These are phyloP conservation scores for Mercurialis annua DNA, from an alignment of 345 rosid genomes.

Conservation along the genomic window DNA sequence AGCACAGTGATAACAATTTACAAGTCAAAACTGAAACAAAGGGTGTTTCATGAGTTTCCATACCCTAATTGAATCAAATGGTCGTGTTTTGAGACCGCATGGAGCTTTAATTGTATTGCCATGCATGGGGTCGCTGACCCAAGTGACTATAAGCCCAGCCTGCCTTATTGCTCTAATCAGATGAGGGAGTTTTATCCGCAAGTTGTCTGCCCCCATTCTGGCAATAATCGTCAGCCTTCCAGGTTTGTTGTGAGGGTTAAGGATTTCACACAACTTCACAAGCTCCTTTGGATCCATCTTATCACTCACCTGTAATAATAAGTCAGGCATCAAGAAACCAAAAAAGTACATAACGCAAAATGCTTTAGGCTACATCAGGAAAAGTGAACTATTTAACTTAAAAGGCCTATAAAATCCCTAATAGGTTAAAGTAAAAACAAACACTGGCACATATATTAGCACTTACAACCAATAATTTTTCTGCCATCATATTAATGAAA, in stretches of 20 bases:
- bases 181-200: conserved; percentile 57
- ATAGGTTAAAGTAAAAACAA: too few species aligned
- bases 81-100: conserved; percentile 54
- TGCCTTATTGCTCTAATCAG: conserved; percentile 55
- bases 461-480: background rate
- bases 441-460: background rate
- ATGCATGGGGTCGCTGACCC: conserved; percentile 77
- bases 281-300: conserved; percentile 65
- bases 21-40: background rate
- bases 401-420: background rate
- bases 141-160: conserved; percentile 62
- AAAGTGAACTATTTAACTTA: background rate
- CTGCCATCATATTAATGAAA: background rate
- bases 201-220: conserved; percentile 69
- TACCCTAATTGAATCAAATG: conserved; percentile 54
- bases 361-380: too few species aligned
- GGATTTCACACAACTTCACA: conserved; percentile 50
- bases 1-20: background rate
- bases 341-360: too few species aligned
- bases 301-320: conserved; percentile 46
- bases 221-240: conserved; percentile 54
- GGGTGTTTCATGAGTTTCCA: background rate
- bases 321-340: background rate
- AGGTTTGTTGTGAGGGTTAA: conserved; percentile 56
- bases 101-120: conserved; percentile 68